phyloP scores from a whole-genome alignment of 2,329 filamentous ascomycete species.

The Colletotrichum navitas region DNA sequence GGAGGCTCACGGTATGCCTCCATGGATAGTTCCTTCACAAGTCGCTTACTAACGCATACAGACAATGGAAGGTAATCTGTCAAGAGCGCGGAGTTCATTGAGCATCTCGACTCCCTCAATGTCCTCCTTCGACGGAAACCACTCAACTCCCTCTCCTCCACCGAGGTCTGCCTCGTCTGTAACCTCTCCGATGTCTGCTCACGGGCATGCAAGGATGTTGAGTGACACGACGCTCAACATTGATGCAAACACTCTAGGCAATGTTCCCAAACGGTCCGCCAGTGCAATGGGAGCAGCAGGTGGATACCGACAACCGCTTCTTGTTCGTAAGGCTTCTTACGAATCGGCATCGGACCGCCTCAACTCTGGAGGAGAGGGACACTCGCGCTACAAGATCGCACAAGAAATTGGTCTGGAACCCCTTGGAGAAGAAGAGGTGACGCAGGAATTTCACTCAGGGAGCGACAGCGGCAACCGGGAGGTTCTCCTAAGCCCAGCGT shows the following conservation, averaged over 20 bases:
- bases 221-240: conserved; percentile 64
- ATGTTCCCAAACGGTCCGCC: conserved; percentile 68
- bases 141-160: conserved; percentile 66
- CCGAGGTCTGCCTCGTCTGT: conserved; percentile 52
- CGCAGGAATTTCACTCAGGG: conserved; percentile 47
- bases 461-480: conserved; percentile 52
- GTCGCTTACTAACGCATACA: conserved; percentile 54
- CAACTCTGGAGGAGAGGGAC: conserved; percentile 52
- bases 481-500: conserved; percentile 60
- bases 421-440: conserved; percentile 65
- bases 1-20: conserved; percentile 80
- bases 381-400: conserved; percentile 54
- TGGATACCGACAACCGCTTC: conserved; percentile 66
- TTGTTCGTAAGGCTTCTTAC: conserved; percentile 59
- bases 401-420: conserved; percentile 63
- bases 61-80: conserved; percentile 95
- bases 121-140: conserved; percentile 57
- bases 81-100: conserved; percentile 79
- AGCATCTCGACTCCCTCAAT: conserved; percentile 56
- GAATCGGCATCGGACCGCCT: conserved; percentile 56
- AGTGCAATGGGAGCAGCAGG: conserved; percentile 73
- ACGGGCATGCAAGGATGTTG: conserved; percentile 69
- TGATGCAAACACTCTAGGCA: conserved; percentile 30
- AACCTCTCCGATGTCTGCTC: conserved; percentile 47
- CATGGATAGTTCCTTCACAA: neutral